Evolutionary conservation across 345 rosid species (phyloP).

Genomic region (Reutealis trisperma): DNA sequence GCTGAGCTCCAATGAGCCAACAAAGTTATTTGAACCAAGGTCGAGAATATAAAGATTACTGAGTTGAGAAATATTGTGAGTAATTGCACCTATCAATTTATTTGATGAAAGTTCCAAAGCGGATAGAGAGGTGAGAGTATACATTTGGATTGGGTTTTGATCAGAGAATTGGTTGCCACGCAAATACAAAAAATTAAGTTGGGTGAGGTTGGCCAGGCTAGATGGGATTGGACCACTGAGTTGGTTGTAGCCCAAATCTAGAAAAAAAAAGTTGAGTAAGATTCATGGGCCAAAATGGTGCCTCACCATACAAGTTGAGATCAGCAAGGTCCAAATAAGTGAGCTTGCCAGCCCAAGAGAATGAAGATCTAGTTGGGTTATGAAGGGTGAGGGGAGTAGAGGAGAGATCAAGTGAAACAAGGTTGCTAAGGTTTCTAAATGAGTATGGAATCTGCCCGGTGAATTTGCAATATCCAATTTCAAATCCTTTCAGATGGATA

Average conservation of each 20-base stretch:
- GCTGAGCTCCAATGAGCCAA: conserved; percentile 13
- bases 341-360: background rate
- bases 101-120: background rate
- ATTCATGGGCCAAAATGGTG: conserved; percentile 20
- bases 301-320: conserved; percentile 8
- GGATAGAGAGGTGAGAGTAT: background rate
- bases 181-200: background rate
- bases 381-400: too few relatives aligned
- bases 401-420: background rate
- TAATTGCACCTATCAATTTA: background rate
- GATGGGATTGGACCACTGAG: conserved; percentile 11
- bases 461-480: too few relatives aligned
- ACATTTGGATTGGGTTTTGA: background rate
- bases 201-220: conserved; percentile 3
- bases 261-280: conserved; percentile 8
- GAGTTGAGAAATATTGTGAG: background rate
- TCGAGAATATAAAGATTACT: background rate
- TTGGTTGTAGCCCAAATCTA: background rate
- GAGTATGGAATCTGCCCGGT: conserved; percentile 25
- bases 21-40: conserved; percentile 6
- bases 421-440: conserved; percentile 23
- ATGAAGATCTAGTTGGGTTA: too few relatives aligned
- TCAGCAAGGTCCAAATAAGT: background rate
- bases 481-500: too few relatives aligned
- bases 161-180: background rate